Evolutionary conservation across 1,284 basidiomycete species (phyloP), one percentile per base, ranked within the genome.

Genomic region (Ceratorhiza oryzae-sativae): DNA sequence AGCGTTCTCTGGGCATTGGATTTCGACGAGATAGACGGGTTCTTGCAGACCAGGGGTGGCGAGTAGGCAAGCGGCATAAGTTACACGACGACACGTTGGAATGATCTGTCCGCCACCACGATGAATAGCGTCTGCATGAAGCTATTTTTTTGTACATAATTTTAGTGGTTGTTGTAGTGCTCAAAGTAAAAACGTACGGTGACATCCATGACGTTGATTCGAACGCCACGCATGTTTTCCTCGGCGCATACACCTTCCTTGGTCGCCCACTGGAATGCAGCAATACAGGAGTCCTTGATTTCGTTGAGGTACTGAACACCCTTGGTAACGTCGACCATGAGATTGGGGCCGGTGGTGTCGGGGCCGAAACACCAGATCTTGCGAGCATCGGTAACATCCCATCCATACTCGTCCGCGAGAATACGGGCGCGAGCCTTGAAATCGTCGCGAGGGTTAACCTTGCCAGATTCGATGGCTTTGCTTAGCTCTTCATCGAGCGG

Each of bases 321-420:
- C 89, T 99, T 99, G 80, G 97, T 98, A 79, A 92, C 93, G 85
- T 99, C 97, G 78, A 98, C 93, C 82, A 99, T 85, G 83, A 99
- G 82, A 86, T 99, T 99, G 75, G 97, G 91, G 73, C 97, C 97
- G 77, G 93, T 96, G 72, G 94, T 98, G 79, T 99, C 97, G 77
- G 97, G 97, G 79, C 97, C 97, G 87, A 99, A 99, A 85, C 93
- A 95, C 97, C 97, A 99, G 80, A 99, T 98, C 89, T 98, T 98
- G 82, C 97, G 89, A 77, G 97, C 97, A 80, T 99, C 97, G 75
- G 97, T 97, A 78, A 99, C 96, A 83, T 99, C 97, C 97, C 97
- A 99, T 75, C 94, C 95, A 82, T 86, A 93, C 78, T 98, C 95
- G 82, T 99, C 97, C 75, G 97, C 97, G 76, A 99, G 88, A 80